Evolutionary conservation across 495 filamentous ascomycete genomes (phyloP).

Genomic region (Tuber borchii): DNA sequence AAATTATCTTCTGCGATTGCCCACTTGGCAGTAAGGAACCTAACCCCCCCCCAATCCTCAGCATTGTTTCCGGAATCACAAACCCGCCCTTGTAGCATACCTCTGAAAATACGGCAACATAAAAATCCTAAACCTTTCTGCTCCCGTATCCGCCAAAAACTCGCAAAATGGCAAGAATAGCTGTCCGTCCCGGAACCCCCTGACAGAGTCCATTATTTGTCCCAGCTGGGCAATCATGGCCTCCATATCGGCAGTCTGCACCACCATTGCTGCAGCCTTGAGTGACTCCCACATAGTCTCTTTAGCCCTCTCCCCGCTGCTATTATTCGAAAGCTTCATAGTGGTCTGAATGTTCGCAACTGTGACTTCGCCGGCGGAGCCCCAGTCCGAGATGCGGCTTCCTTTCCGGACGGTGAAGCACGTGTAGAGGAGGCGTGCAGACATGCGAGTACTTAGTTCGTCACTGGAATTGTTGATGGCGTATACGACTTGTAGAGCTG

Average conservation of each 20-base stretch:
- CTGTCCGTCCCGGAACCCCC: constrained; percentile 24
- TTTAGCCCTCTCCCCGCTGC: constrained; percentile 42
- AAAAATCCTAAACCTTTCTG: constrained; percentile 68
- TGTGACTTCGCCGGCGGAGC: constrained; percentile 53
- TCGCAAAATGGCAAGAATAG: constrained; percentile 77
- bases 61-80: background rate
- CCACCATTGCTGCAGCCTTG: constrained; percentile 58
- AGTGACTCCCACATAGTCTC: constrained; percentile 53
- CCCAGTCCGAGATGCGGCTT: constrained; percentile 66
- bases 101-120: constrained; percentile 74
- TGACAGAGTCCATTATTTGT: constrained; percentile 31
- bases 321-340: constrained; percentile 36
- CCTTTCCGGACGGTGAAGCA: constrained; percentile 71
- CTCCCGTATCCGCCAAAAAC: constrained; percentile 63
- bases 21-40: constrained; percentile 71
- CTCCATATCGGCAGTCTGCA: constrained; percentile 74
- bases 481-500: constrained; percentile 55
- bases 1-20: constrained; percentile 59
- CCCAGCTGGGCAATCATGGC: constrained; percentile 55
- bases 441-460: constrained; percentile 48
- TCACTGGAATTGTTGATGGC: constrained; percentile 45
- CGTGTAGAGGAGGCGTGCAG: constrained; percentile 59
- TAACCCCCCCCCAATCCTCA: constrained; percentile 28
- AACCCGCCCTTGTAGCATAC: constrained; percentile 42
- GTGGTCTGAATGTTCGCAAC: constrained; percentile 51